Evolutionary conservation across 164 flowering plant genomes (phyloP), one percentile per base, ranked within the genome.

Genomic region (Magnolia officinalis): DNA sequence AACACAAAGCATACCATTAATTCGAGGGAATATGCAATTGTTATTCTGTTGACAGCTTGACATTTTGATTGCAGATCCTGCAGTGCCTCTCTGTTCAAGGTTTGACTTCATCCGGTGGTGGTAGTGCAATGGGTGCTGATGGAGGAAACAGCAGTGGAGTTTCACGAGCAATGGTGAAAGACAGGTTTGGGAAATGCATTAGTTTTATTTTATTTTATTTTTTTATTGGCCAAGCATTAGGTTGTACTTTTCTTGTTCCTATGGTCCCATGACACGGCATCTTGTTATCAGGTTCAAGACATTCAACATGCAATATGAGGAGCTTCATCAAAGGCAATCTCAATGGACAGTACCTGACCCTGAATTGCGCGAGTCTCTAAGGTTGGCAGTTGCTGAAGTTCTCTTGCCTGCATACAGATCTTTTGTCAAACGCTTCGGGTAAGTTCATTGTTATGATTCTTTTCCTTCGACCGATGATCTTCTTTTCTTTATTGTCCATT

Each of bases 271-370:
- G 19, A n/a, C 6, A 6, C 20, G 23, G n/a, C 52, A n/a, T 50
- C 74, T 45, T n/a, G 24, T 78, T 31, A 70, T 74, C 81, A 89
- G 92, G 83, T 89, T 89, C 79, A 96, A 91, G 88, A 85, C 84
- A 10, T 96, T 96, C 78, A 96, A 94, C 77, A 20, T 83, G 55
- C 91, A 87, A 80, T 94, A 94, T 85, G 98, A 96, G 79, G 99
- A 96, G 85, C 90, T 96, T 83, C 97, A 96, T 85, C 95, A 88
- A 72, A 88, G 94, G 81, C 99, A 96, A 83, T 89, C 92, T 78
- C 98, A 94, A 76, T 96, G 99, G 99, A 90, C 99, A 19, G 98
- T 96, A 70, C 97, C 99, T 26, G 99, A 96, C 76, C 87, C 89
- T 19, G 99, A 96, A 83, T 80, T 96, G 78, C 88, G 98, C 1